Base-by-base conservation (phyloP, 2,329 filamentous ascomycete genomes). In the Aspergillus amoenus region DNA sequence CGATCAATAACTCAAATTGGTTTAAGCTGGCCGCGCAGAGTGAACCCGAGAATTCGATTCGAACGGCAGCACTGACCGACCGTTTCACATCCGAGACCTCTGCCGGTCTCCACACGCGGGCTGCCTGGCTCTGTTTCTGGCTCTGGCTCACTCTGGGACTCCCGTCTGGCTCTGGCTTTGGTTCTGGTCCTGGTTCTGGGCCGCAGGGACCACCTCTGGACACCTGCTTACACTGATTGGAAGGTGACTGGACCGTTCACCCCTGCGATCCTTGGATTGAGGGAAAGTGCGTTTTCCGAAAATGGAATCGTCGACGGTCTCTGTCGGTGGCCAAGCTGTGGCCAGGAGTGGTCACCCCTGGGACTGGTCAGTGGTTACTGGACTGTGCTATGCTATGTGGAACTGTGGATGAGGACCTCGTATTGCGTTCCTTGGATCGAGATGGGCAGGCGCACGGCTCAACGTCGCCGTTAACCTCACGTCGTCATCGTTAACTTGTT, bases 31-130 rank as follows among this genome's bases (percentile, higher is more conserved):
- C 27, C 27, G 8, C 27, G 27, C 27, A 11, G 8, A 8, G 27
- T 30, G 8, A 30, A 4, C 27, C 27, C 27, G 27, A 30, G 9
- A 8, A 30, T 30, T 43, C 13, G 15, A n/a, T 17, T 17, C 17
- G 7, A 42, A 42, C 40, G 40, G 40, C 40, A 17, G 17, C 40
- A 13, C 44, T 17, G 30, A 49, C 55, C 57, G 59, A 56, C 55
- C 57, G 61, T 63, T 61, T 61, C 61, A 60, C 18, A 56, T 61
- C 48, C 37, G 52, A 52, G 12, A 53, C 47, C 12, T 27, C 15
- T 30, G n/a, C 45, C 27, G 27, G 27, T 11, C 27, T 30, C 27
- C 27, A 30, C 27, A 30, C 27, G 27, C 27, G 8, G 27, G 3
- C 27, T 30, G 27, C 27, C 27, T 30, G 27, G 27, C 8, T 30